Evolutionary conservation across 805 yeast species (phyloP), one percentile per base, ranked within the genome.

Genomic region (Jamesozyma rosinii): DNA sequence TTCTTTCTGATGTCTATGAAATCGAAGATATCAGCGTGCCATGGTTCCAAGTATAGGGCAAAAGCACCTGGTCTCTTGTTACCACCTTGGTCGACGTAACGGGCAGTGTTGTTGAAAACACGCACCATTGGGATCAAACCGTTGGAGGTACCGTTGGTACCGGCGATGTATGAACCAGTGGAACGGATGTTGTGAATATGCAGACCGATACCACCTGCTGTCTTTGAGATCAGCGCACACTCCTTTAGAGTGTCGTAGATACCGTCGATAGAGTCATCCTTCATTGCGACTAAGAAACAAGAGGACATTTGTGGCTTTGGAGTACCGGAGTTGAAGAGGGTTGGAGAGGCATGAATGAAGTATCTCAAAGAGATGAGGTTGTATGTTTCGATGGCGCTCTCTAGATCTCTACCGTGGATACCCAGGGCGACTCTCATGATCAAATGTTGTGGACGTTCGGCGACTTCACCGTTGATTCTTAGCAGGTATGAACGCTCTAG

Each of bases 1-100:
- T 88, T 90, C 68, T 90, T 89, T 57, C 92, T 77, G 51, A 90
- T 70, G 46, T 89, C 90, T 42, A 90, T 64, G 56, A 90, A 82
- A 46, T 84, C 95, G 62, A 86, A 83, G 30, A 90, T 73, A 56
- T 90, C 98, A 10, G 83, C 76, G 61, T 90, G 98, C 98, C 98
- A 90, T 44, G 98, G 97, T 67, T 90, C 98, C 31, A 90, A 64
- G 65, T 89, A 90, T 31, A 88, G 67, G 30, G 96, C 95, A 65
- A 90, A 84, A 3, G 98, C 98, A 49, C 97, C 97, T 0, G 98
- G 98, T 57, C 98, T 74, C 66, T 89, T 89, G 68, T 90, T 90
- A 44, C 97, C 97, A 49, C 98, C 98, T 71, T 90, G 98, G 57
- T 90, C 97, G 35, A 90, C 97, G 58, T 89, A 90, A 54, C 96